Evolutionary conservation across 768 basidiomycete species (phyloP), one percentile per base, ranked within the genome.

Genomic region (Xerocomus potaroensis): DNA sequence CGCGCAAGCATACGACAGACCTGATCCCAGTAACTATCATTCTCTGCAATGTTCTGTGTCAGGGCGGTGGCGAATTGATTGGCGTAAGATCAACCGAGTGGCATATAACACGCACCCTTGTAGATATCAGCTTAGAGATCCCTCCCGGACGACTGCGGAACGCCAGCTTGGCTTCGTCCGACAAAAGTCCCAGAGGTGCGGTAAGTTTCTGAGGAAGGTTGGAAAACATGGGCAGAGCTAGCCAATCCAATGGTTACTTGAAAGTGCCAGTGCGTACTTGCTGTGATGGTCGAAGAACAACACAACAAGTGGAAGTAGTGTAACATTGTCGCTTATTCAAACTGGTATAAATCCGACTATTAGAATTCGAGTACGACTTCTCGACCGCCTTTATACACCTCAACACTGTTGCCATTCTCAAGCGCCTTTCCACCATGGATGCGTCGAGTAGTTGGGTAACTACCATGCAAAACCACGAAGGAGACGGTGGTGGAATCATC

Each of bases 1-100:
- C 23, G 31, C 34, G 6, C 22, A 26, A 46, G 45, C 26, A 21
- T 29, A 40, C 15, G 23, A 59, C 79, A 58, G 53, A 88, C 90
- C 72, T 95, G 92, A 48, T 91, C 78, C 92, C 92, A 95, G 60
- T 94, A 93, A n/a, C 64, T 70, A 60, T 96, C 93, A 3, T 69
- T 76, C 48, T 80, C 73, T 3, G 81, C 64, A 41, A 94, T 92
- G 56, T 87, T 80, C 89, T 92, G 49, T 27, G 39, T 26, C 9
- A 19, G 36, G 35, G 44, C 53, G 36, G 35, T 14, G 36, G 37
- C 33, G 45, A 32, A 30, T 48, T 48, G 26, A 48, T 47, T 35
- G 29, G 34, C 14, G 39, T 36, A n/a, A 18, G 32, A 18, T 37
- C 40, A 37, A 30, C 5, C 16, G 38, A 37, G 30, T 12, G n/a